Conservation (phyloP, 441 rosid genomes). For the Adansonia gregorii region DNA sequence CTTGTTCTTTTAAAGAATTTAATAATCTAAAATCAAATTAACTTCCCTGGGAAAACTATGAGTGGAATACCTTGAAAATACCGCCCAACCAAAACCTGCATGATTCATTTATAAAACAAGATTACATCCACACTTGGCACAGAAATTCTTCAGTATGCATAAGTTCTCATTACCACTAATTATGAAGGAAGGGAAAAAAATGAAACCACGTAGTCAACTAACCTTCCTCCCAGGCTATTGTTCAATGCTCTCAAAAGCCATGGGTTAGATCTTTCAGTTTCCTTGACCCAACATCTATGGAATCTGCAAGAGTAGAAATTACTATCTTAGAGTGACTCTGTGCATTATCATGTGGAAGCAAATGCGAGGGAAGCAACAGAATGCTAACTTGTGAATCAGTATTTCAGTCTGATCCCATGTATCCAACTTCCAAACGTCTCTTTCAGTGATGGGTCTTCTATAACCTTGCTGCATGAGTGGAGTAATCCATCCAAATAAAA, state of each 20-base stretch:
- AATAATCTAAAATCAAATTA: constrained; percentile 26
- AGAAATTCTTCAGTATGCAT: background rate
- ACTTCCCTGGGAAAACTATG: background rate
- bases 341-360: constrained; percentile 18
- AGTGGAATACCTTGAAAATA: constrained; percentile 67
- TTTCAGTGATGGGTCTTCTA: constrained; percentile 82
- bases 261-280: constrained; percentile 71
- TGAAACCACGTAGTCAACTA: constrained; percentile 30
- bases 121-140: background rate
- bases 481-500: constrained; percentile 88
- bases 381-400: constrained; percentile 59
- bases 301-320: constrained; percentile 53
- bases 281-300: constrained; percentile 80
- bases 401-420: constrained; percentile 89
- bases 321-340: background rate
- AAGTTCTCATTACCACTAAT: constrained; percentile 4
- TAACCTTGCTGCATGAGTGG: constrained; percentile 87
- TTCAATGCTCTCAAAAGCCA: constrained; percentile 85
- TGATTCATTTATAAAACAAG: constrained; percentile 19
- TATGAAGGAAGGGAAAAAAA: constrained; percentile 17
- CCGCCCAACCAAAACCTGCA: constrained; percentile 95
- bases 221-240: constrained; percentile 85
- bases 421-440: constrained; percentile 94
- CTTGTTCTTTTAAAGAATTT: constrained; percentile 19
- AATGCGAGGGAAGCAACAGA: constrained; percentile 28